Evolutionary conservation across 371 early-diverging fungal genomes (phyloP), one percentile per base, ranked within the genome.

Genomic region (Mucor ambiguus): DNA sequence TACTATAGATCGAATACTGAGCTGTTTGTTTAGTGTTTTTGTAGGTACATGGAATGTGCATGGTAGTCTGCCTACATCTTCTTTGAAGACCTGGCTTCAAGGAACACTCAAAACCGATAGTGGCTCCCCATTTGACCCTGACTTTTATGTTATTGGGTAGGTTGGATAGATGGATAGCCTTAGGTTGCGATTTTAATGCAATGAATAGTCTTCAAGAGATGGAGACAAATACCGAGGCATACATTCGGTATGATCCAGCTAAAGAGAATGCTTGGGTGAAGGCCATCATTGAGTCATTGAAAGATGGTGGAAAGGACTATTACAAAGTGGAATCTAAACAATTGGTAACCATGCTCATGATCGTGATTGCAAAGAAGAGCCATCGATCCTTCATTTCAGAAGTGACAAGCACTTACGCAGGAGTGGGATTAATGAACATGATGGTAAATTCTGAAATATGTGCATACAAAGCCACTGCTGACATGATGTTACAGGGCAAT

Each of bases 1-100:
- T 12, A 8, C 37, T 38, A 7, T 33, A 24, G 11, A 33, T 20
- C 22, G 35, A 30, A 22, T 60, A 37, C 22, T 52, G 24, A 52
- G 2, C 52, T 52, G 4, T 20, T 24, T 20, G 26, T 43, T 0
- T 66, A 89, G 91, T 46, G 76, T 91, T 2, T 93, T 95, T 77
- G 86, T 90, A 1, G 96, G 96, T 1, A 93, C 96, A 0, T 97
- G 95, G 93, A 97, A 97, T 67, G 95, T 96, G 18, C 94, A 94
- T 75, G 96, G 95, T 11, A 84, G 83, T 26, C 68, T 79, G 12
- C 87, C 93, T 1, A 77, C 85, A 3, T 79, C 87, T 37, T 69
- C 86, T 1, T 46, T 96, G 18, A 66, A 74, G 2, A 70, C 83
- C 9, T 97, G 96, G 96, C 71, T 95, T 1, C 70, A 77, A 35